A percentile compares a stretch with the other conserved stretches of the same genome.
Conservation (phyloP, 2,329 filamentous ascomycete species). For the Celoporthe dispersa region DNA sequence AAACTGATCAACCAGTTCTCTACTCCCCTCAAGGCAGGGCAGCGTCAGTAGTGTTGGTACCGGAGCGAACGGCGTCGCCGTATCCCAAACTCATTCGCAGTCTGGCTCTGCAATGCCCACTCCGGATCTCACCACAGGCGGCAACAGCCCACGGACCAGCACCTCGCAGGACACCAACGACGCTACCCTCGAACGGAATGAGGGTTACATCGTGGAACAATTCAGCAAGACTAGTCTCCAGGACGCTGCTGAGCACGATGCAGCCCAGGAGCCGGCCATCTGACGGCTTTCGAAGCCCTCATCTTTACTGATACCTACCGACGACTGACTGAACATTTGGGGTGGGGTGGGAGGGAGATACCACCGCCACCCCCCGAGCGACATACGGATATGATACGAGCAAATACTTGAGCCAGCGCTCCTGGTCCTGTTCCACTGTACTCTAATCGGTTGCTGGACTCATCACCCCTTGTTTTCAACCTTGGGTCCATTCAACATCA, state of each 20-base stretch:
- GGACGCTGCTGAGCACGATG: neutral
- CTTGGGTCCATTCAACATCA: neutral
- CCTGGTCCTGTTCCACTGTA: neutral
- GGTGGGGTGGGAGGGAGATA: neutral
- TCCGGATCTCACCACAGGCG: conserved; percentile 69
- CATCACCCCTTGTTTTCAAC: neutral
- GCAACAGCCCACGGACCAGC: conserved; percentile 70
- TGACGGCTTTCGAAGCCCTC: neutral
- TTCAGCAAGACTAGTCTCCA: conserved; percentile 26
- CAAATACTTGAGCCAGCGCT: neutral
- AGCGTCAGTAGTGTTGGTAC: conserved; percentile 28
- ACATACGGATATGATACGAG: conserved; percentile 4
- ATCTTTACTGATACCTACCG: neutral
- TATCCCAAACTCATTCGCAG: conserved; percentile 45
- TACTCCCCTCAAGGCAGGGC: conserved; percentile 37
- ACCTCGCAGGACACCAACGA: conserved; percentile 67
- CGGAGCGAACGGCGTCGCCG: conserved; percentile 32
- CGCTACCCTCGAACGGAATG: conserved; percentile 52
- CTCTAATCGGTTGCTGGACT: neutral
- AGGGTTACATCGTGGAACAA: conserved; percentile 34
- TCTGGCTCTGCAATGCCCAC: conserved; percentile 63
- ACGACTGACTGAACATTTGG: neutral
- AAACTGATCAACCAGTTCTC: conserved; percentile 49
- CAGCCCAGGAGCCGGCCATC: neutral
- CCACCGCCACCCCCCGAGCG: neutral